Base-by-base conservation (phyloP, 345 rosid species). In the Lenwebbia sp. region DNA sequence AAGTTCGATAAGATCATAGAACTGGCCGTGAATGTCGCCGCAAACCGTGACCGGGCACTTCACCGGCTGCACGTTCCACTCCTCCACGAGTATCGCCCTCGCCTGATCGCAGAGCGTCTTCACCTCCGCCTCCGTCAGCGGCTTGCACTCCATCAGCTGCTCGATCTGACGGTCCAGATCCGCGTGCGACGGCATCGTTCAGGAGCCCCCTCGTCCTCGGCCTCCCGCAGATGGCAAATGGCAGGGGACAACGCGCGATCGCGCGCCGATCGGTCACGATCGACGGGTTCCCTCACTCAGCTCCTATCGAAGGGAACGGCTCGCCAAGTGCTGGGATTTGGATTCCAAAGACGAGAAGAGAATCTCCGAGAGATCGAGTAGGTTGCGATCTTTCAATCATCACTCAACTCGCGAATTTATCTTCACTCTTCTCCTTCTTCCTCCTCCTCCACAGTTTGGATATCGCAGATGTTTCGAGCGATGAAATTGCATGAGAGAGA, bases 1-100 rank as follows among this genome's bases (percentile, higher is more conserved):
- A 40, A 97, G 98, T 92, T 97, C 99, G 86, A 97, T 88, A 58
- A 96, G 96, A 90, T 97, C 99, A 84, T 97, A 96, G 74, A 97
- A 97, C 93, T 97, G 99, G 10, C 98, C 98, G 87, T 97, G 99
- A 83, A 96, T 97, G 92, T 96, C 99, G 65, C 99, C 99, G 88
- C 99, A 96, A 51, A 96, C 96, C 33, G 99, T 96, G 65, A 96
- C 99, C 55, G 98, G 99, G 88, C 99, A 97, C 90, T 97, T 97
- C 28, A 97, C 99, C 47, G 98, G 97, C 93, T 97, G 99, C 83
- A 97, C 98, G 93, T 97, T 97, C 97, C 96, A 96, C 91, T 97
- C 99, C 92, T 97, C 99, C 26, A 96, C 97, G 82, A 97, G 94
- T 85, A 97, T 93, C 90, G 96, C 97, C 75, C 94, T 92, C 58